Percentiles rank a stretch among this genome's conserved stretches.
phyloP scores from a whole-genome alignment of 768 basidiomycete genomes.

The Tricholoma bakamatsutake region DNA sequence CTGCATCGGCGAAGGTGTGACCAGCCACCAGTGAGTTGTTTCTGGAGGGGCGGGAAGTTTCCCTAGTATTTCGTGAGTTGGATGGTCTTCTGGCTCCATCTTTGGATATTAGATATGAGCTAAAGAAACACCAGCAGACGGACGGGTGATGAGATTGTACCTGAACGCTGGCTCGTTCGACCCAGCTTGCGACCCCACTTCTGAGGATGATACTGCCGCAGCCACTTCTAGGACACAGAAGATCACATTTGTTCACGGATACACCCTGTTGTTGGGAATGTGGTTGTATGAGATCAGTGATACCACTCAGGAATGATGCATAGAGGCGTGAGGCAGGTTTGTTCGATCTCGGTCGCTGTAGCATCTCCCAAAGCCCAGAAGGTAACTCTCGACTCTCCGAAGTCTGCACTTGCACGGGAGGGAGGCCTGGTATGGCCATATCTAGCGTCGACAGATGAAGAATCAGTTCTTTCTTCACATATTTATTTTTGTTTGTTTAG shows the following conservation, averaged over 20 bases:
- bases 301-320: slow-evolving; percentile 37
- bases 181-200: slow-evolving; percentile 46
- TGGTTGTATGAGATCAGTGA: slow-evolving; percentile 33
- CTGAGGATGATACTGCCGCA: slow-evolving; percentile 74
- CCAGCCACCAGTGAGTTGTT: slow-evolving; percentile 67
- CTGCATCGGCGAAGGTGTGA: slow-evolving; percentile 69
- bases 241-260: slow-evolving; percentile 53
- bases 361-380: slow-evolving; percentile 45
- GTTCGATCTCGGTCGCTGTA: slow-evolving; percentile 33
- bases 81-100: slow-evolving; percentile 51
- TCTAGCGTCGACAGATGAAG: neutral
- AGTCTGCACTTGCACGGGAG: slow-evolving; percentile 8
- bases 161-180: slow-evolving; percentile 53
- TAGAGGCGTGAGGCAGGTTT: slow-evolving; percentile 33
- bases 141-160: slow-evolving; percentile 24
- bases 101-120: slow-evolving; percentile 33
- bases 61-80: slow-evolving; percentile 38
- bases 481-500: too few species aligned
- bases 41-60: slow-evolving; percentile 51
- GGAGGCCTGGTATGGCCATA: neutral
- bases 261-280: slow-evolving; percentile 12
- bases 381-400: slow-evolving; percentile 23
- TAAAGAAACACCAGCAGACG: neutral
- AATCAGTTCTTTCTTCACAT: too few species aligned
- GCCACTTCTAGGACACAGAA: slow-evolving; percentile 60